These are phyloP conservation scores for Brettanomyces anomalus DNA, from an alignment of 805 yeast genomes.

Conservation along the genomic window DNA sequence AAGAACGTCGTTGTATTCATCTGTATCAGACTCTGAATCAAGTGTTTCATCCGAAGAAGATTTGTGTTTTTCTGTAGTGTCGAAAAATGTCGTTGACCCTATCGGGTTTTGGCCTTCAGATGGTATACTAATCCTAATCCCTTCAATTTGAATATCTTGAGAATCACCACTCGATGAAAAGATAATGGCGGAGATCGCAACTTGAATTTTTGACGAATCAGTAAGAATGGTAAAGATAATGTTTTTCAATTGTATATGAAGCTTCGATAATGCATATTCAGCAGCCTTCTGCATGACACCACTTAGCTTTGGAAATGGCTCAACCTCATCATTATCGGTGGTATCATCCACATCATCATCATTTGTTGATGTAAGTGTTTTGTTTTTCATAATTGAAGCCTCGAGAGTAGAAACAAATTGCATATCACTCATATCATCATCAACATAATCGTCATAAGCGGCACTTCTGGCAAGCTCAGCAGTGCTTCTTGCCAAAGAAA, in stretches of 20 bases:
- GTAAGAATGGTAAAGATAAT: slow-evolving; percentile 40
- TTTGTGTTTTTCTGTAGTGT: too few relatives aligned
- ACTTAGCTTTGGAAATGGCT: slow-evolving; percentile 25
- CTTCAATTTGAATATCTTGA: slow-evolving; percentile 31
- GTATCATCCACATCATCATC: slow-evolving; percentile 6
- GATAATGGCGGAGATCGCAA: slow-evolving; percentile 23
- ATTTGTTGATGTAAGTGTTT: background rate
- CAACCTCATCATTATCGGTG: slow-evolving; percentile 5
- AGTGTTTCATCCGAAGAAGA: background rate
- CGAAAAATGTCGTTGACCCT: background rate
- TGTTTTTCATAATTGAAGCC: slow-evolving; percentile 3
- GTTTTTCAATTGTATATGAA: slow-evolving; percentile 41
- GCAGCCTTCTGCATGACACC: slow-evolving; percentile 55
- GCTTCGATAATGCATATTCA: slow-evolving; percentile 55
- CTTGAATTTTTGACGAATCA: slow-evolving; percentile 31
- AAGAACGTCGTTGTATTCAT: slow-evolving; percentile 28
- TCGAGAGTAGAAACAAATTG: slow-evolving; percentile 10
- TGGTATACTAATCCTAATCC: slow-evolving; percentile 29
- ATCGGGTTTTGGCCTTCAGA: slow-evolving; percentile 28
- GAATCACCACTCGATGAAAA: slow-evolving; percentile 37
- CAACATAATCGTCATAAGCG: slow-evolving; percentile 33
- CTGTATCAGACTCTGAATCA: slow-evolving; percentile 19
- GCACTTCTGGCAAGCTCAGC: slow-evolving; percentile 62
- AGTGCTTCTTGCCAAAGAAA: slow-evolving; percentile 62
- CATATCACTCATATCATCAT: slow-evolving; percentile 16